These are phyloP conservation scores for Wickerhamiella sorbophila DNA, from an alignment of 805 yeast species.

Conservation along the genomic window DNA sequence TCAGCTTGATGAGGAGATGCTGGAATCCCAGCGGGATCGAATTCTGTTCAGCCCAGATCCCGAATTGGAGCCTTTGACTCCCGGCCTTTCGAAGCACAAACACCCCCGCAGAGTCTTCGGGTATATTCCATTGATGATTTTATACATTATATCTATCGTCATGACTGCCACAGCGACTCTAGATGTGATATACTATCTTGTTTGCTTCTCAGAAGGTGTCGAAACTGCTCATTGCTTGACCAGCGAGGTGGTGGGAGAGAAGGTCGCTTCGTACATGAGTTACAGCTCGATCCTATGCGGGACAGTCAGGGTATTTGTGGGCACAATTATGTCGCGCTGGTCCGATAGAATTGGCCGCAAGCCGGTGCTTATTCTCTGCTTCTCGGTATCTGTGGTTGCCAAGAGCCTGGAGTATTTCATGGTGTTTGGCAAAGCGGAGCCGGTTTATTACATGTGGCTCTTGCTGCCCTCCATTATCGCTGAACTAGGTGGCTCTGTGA, in stretches of 20 bases:
- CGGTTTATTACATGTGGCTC: constrained; percentile 16
- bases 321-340: constrained; percentile 12
- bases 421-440: constrained; percentile 13
- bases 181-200: constrained; percentile 15
- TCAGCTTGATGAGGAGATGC: neutral
- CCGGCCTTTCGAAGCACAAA: neutral
- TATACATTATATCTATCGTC: constrained; percentile 5
- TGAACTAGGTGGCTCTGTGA: constrained; percentile 17
- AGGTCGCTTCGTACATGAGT: constrained; percentile 13
- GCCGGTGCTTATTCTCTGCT: constrained; percentile 12
- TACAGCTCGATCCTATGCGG: constrained; percentile 11
- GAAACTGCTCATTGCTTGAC: constrained; percentile 12
- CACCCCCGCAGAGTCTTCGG: neutral
- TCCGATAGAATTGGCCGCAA: constrained; percentile 19
- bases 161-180: constrained; percentile 14
- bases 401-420: constrained; percentile 14
- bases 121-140: constrained; percentile 1
- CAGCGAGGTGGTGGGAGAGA: constrained; percentile 10
- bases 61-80: neutral
- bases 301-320: constrained; percentile 7
- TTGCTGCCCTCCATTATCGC: constrained; percentile 14
- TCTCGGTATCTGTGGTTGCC: constrained; percentile 8
- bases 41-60: constrained; percentile 1
- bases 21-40: constrained; percentile 1
- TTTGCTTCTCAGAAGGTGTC: constrained; percentile 11